phyloP scores from a whole-genome alignment of 1,139 yeast species.

The Arxiozyma bovina region DNA sequence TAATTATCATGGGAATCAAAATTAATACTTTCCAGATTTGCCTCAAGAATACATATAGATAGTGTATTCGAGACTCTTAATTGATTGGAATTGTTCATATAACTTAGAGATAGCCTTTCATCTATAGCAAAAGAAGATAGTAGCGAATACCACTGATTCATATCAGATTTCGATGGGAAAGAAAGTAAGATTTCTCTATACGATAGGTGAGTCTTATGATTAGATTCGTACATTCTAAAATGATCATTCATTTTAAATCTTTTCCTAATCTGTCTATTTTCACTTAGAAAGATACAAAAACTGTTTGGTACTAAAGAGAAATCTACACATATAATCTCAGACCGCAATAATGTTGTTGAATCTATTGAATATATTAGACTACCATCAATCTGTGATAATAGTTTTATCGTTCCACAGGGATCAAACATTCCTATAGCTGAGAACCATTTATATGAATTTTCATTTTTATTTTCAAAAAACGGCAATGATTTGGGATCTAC shows the following conservation, averaged over 20 bases:
- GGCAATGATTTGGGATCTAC: background rate
- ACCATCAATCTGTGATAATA: constrained; percentile 61
- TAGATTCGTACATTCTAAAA: background rate
- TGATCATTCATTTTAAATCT: constrained; percentile 12
- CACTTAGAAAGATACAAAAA: constrained; percentile 52
- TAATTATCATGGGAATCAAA: constrained; percentile 17
- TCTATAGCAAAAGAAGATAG: constrained; percentile 58
- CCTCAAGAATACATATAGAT: constrained; percentile 57
- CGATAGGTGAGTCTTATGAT: constrained; percentile 9
- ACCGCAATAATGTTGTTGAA: constrained; percentile 45
- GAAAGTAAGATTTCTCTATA: constrained; percentile 42
- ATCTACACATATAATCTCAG: constrained; percentile 62
- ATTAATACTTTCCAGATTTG: constrained; percentile 36
- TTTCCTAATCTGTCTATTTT: constrained; percentile 43
- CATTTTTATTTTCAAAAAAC: background rate
- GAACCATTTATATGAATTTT: constrained; percentile 57
- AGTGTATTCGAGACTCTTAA: constrained; percentile 47
- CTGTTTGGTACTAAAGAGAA: constrained; percentile 55
- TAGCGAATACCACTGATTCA: constrained; percentile 79
- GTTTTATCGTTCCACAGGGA: constrained; percentile 55
- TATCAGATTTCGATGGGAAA: constrained; percentile 61
- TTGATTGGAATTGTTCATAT: constrained; percentile 24
- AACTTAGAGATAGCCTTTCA: constrained; percentile 35
- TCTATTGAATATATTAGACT: constrained; percentile 55
- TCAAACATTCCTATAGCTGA: constrained; percentile 65